Evolutionary conservation across 2,329 filamentous ascomycete genomes (phyloP), one percentile per base, ranked within the genome.

Genomic region (Didymella exigua): DNA sequence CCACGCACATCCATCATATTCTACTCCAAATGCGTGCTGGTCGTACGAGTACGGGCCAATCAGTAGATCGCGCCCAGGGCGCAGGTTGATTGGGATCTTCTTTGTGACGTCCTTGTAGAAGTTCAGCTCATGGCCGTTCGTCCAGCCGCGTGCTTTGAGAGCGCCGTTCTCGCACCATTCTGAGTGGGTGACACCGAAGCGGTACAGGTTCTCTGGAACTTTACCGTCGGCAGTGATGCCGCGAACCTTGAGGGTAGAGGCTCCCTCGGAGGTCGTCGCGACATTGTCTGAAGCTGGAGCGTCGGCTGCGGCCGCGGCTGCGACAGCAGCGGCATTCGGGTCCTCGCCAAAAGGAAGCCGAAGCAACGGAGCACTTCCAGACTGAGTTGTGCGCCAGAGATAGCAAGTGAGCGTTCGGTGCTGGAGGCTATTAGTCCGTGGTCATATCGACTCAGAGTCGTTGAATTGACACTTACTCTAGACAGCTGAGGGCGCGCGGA

Each of bases 81-180:
- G 47, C 10, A 49, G 37, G 13, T 21, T 34, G 16, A 49, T 36
- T 11, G 13, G 18, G 14, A 26, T 19, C 4, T 21, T 31, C 37
- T 42, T 37, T 11, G 29, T 19, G 19, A 40, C 4, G 19, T 43
- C 24, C 5, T 30, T 19, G 21, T 19, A 6, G 24, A 50, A 31
- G 16, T 44, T 24, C 14, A 43, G 40, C 8, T 7, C 49, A 21
- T 31, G 45, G 29, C 34, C 16, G n/a, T 16, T 5, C 11, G 21
- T 10, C 42, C 36, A 46, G 29, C 42, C 43, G 2, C 42, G 34
- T 4, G 49, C 43, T 13, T 47, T 47, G 19, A 45, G 49, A 8
- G 21, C 43, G 9, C 49, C 49, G 18, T 36, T 42, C 18, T 53
- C 49, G 29, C 49, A 53, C 36, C 33, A 53, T 13, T 53, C 49